Evolutionary conservation across 2,329 filamentous ascomycete species (phyloP).

Genomic region (Fusarium setosum): DNA sequence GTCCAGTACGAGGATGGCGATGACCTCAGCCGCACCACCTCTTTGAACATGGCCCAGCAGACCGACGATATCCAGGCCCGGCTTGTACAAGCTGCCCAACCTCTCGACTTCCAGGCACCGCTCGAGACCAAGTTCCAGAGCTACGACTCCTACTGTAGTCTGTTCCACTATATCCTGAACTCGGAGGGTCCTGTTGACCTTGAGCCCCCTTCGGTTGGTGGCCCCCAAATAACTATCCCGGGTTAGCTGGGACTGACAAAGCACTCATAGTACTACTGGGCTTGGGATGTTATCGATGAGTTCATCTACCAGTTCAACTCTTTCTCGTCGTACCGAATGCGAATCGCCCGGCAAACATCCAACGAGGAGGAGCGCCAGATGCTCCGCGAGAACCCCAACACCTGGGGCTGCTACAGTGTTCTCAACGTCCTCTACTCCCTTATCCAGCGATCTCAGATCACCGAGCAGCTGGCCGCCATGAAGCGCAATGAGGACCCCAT

Average conservation of each 20-base stretch:
- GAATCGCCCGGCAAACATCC: constrained; percentile 82
- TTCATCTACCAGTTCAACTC: constrained; percentile 99
- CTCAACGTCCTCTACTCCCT: constrained; percentile 99
- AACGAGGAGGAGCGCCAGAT: constrained; percentile 94
- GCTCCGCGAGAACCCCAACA: constrained; percentile 96
- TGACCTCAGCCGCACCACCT: constrained; percentile 80
- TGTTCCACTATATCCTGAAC: constrained; percentile 99
- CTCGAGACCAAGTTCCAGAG: constrained; percentile 98
- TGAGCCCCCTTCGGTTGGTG: constrained; percentile 91
- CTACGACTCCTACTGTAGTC: constrained; percentile 99
- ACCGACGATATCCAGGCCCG: constrained; percentile 94
- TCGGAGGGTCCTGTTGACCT: constrained; percentile 98
- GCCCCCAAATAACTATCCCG: constrained; percentile 18
- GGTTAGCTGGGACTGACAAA: constrained; percentile 32
- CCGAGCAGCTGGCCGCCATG: constrained; percentile 94
- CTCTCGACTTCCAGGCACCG: constrained; percentile 94
- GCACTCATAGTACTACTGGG: constrained; percentile 88
- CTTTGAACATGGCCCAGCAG: constrained; percentile 77
- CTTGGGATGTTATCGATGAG: constrained; percentile 99
- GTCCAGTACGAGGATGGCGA: constrained; percentile 92
- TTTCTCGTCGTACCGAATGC: constrained; percentile 96
- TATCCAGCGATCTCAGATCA: constrained; percentile 98
- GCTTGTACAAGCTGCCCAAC: constrained; percentile 90
- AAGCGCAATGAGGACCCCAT: constrained; percentile 93
- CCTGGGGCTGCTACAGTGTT: constrained; percentile 99